Base-by-base conservation (phyloP, 2,329 filamentous ascomycete species). In the Scortechinia acanthostroma region DNA sequence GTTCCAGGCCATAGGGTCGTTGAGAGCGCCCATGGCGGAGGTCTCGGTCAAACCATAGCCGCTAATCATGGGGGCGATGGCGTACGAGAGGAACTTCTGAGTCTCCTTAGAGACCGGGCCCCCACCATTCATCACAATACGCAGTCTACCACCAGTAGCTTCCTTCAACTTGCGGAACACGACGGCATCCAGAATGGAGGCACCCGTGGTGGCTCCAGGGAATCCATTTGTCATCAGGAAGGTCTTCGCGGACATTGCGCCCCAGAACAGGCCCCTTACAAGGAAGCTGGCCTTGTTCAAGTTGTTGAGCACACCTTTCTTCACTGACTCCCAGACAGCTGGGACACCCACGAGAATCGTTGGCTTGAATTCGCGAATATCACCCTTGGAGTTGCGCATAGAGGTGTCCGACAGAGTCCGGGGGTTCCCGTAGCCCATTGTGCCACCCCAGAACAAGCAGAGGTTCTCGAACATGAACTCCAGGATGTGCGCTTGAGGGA, bases 111-210 rank as follows among this genome's bases (percentile, higher is more conserved):
- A 79, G 40, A 95, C 77, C 3, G 89, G 88, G 1, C 89, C 89
- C 60, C 88, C 89, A 48, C 89, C 89, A 60, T 89, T 93, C 79
- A 95, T 74, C 67, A 85, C 86, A 43, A 95, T 78, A 55, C 88
- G 83, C 51, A 95, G 70, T 48, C 77, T 76, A 43, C 89, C 89
- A 59, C 89, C 89, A 2, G 89, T 95, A 14, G 88, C 88, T 55
- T 93, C 88, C 68, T 89, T 91, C 60, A 95, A 77, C 71, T 94
- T 94, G 69, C 88, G 91, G 73, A 95, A 95, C 6, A 94, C 85
- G 2, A 94, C 66, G 1, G 81, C 74, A 56, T 95, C 89, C 43
- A 95, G 69, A 40, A 93, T 53, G 46, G 10, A 40, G 6, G 35
- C 17, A 10, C 35, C 35, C 6, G 20, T 6, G 20, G 76, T 79